Base-by-base conservation (phyloP, 305 asterid species). In the Ajuga reptans region DNA sequence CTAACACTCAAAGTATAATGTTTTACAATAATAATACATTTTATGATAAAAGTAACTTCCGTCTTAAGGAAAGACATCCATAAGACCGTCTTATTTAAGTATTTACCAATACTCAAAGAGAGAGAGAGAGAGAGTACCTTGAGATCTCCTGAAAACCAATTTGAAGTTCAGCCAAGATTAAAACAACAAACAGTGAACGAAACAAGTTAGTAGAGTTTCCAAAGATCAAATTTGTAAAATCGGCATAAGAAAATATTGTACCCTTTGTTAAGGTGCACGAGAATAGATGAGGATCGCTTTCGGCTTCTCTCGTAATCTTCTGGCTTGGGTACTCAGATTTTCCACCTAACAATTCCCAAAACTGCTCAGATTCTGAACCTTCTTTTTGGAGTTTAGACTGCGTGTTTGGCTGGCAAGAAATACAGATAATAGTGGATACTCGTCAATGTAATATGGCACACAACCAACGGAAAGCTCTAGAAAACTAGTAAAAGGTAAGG, bases 341-440 rank as follows among this genome's bases (percentile, higher is more conserved):
- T 69, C 95, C 96, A 57, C 95, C 91, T 66, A 91, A 70, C 63
- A 87, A 77, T 51, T 82, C 83, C 96, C 96, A 91, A 68, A 91
- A 91, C 76, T 72, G 83, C 72, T 91, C 97, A 27, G 89, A 80
- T 56, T 91, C 97, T 7, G 82, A 80, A 66, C 97, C 97, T 86
- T 91, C 97, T 70, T 89, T 91, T 52, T 82, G 89, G 68, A 87
- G 63, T 75, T 80, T 81, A 52, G 95, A 75, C 73, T 91, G 97
- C 82, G 79, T 72, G 67, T 83, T 81, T 66, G 96, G 96, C 97
- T 91, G 89, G 80, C 62, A 65, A 6, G 45, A 65, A 45, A 45
- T 36, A 43, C 29, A 31, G 36, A 54, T n/a, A 36, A 41, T 24
- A 27, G 4, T 29, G 49, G 33, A 53, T 49, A 36, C 27, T 43